Percentiles rank a stretch among this genome's conserved stretches.
phyloP scores from a whole-genome alignment of 495 filamentous ascomycete species.

The Penicillium egyptiacum region DNA sequence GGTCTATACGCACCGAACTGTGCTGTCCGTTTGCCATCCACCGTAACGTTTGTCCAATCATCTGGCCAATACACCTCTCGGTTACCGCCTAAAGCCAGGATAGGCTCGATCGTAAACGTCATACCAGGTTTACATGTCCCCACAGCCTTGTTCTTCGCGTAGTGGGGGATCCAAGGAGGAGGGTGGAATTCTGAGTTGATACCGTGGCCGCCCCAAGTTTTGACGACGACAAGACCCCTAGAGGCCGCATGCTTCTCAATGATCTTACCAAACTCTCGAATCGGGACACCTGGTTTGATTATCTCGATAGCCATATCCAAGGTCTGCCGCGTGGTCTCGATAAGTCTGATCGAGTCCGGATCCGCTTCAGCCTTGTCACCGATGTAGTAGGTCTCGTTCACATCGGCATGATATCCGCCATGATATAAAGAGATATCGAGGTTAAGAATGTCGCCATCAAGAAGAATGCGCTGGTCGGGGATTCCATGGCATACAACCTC shows the following conservation, averaged over 20 bases:
- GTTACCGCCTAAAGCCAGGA: slow-evolving; percentile 65
- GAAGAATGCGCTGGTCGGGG: slow-evolving; percentile 62
- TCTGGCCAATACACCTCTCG: slow-evolving; percentile 71
- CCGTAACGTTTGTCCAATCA: slow-evolving; percentile 69
- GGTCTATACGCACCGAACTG: slow-evolving; percentile 53
- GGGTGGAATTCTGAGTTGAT: slow-evolving; percentile 69
- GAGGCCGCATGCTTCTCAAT: slow-evolving; percentile 70
- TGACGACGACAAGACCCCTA: slow-evolving; percentile 60
- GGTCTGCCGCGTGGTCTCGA: slow-evolving; percentile 65
- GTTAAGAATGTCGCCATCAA: slow-evolving; percentile 72
- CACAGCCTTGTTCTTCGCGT: slow-evolving; percentile 70
- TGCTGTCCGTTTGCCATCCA: slow-evolving; percentile 66
- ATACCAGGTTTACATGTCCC: slow-evolving; percentile 68
- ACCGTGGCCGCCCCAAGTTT: slow-evolving; percentile 70
- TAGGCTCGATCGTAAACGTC: slow-evolving; percentile 77
- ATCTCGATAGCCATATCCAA: slow-evolving; percentile 65
- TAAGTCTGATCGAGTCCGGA: slow-evolving; percentile 62
- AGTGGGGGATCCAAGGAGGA: slow-evolving; percentile 70
- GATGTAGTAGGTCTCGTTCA: slow-evolving; percentile 76
- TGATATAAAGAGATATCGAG: slow-evolving; percentile 72
- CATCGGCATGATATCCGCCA: slow-evolving; percentile 67
- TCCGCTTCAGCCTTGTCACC: slow-evolving; percentile 66
- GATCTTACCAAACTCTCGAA: slow-evolving; percentile 66
- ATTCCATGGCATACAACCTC: slow-evolving; percentile 81
- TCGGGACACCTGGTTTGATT: slow-evolving; percentile 67